A percentile compares a stretch with the other conserved stretches of the same genome.
Conservation (phyloP, 306 rosid species). For the Astragalus membranaceus region DNA sequence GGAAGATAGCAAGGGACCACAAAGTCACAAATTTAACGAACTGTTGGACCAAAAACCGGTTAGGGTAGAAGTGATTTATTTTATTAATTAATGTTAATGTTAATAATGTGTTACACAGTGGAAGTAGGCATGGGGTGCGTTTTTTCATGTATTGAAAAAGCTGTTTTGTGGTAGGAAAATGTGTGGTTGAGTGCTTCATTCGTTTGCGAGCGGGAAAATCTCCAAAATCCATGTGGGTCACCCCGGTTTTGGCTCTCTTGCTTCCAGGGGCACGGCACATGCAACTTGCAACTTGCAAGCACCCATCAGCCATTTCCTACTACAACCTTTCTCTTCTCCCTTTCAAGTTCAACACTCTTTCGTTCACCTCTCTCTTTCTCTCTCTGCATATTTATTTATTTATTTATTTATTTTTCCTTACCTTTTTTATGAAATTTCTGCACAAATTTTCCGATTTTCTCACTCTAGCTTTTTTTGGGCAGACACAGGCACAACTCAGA, state of each 20-base stretch:
- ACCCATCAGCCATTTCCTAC: slow-evolving; percentile 23
- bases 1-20: slow-evolving; percentile 19
- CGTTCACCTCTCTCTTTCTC: not conserved
- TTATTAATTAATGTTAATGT: no score
- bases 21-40: slow-evolving; percentile 19
- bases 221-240: slow-evolving; percentile 50
- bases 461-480: not conserved
- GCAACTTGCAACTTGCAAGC: no score
- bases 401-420: no score
- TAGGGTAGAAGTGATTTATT: not conserved
- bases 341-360: not conserved
- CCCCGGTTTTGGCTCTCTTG: slow-evolving; percentile 23
- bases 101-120: not conserved
- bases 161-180: slow-evolving; percentile 30
- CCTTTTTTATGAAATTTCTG: no score
- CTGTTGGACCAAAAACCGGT: slow-evolving; percentile 28
- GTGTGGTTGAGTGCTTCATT: slow-evolving; percentile 32
- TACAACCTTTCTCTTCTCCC: not conserved
- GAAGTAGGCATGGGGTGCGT: not conserved
- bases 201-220: slow-evolving; percentile 25
- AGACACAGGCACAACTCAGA: slow-evolving; percentile 2
- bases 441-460: not conserved
- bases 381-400: no score
- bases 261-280: slow-evolving; percentile 23
- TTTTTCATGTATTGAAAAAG: not conserved